These are phyloP conservation scores for Vigna hirtella DNA, from an alignment of 306 rosid genomes.

Conservation along the genomic window DNA sequence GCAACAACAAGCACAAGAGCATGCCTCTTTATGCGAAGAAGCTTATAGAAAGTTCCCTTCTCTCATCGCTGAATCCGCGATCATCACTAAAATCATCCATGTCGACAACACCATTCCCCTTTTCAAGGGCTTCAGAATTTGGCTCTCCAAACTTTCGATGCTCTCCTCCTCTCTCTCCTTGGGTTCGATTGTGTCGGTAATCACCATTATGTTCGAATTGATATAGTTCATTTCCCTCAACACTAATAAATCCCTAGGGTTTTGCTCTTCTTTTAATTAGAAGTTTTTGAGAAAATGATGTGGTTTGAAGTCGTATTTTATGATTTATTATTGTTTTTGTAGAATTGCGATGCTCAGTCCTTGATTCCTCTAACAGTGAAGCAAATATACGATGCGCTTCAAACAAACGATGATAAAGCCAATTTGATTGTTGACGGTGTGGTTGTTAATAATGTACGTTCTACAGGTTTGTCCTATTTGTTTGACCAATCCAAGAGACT, in stretches of 20 bases:
- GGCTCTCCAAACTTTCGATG: no score
- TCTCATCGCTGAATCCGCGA: no score
- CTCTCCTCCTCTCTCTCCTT: no score
- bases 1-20: no score
- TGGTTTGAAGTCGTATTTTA: not conserved
- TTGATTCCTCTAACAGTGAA: slow-evolving; percentile 85
- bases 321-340: slow-evolving; percentile 34
- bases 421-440: slow-evolving; percentile 76
- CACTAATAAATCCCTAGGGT: not conserved
- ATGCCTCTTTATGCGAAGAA: no score
- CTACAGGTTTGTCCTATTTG: slow-evolving; percentile 84
- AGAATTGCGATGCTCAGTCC: slow-evolving; percentile 78
- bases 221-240: no score
- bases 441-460: slow-evolving; percentile 72
- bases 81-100: no score
- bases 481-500: slow-evolving; percentile 69
- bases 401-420: slow-evolving; percentile 62
- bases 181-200: no score
- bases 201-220: no score
- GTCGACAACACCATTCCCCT: no score
- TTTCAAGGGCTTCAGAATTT: no score
- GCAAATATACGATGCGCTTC: slow-evolving; percentile 72
- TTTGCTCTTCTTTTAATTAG: not conserved
- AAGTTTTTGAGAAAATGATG: not conserved
- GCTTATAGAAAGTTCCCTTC: no score